Percentiles rank a stretch among this genome's conserved stretches.
These are phyloP conservation scores for Pulveroboletus sp. DNA, from an alignment of 768 basidiomycete species.

Conservation along the genomic window DNA sequence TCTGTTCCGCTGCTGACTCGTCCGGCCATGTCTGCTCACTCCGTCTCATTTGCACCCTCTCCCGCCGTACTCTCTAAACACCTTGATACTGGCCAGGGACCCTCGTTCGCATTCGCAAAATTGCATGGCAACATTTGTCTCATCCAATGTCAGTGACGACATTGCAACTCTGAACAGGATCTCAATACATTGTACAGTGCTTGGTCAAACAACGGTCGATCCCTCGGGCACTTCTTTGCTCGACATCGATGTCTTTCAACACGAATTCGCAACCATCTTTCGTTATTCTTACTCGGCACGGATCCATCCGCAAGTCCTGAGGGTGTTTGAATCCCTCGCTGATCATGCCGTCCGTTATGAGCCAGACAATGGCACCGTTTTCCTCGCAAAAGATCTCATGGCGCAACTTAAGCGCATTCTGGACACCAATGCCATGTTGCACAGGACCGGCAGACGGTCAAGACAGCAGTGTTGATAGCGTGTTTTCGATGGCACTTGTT, in stretches of 20 bases:
- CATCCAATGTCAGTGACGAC: constrained; percentile 23
- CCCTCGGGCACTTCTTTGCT: constrained; percentile 12
- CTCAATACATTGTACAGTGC: constrained; percentile 4
- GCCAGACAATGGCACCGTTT: constrained; percentile 57
- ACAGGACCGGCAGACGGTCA: constrained; percentile 8
- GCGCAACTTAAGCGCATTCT: constrained; percentile 26
- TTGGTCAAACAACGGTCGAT: constrained; percentile 16
- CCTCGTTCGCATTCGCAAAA: constrained; percentile 38
- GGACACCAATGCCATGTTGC: constrained; percentile 21
- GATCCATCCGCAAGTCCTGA: constrained; percentile 34
- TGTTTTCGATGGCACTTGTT: background rate
- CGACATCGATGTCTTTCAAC: constrained; percentile 32
- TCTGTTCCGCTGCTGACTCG: background rate
- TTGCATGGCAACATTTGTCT: constrained; percentile 28
- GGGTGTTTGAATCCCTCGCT: constrained; percentile 50
- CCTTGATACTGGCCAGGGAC: constrained; percentile 6
- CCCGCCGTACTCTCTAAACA: constrained; percentile 15
- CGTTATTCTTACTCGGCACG: constrained; percentile 52
- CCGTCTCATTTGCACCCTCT: constrained; percentile 24
- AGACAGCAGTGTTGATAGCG: constrained; percentile 12
- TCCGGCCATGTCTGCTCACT: constrained; percentile 7
- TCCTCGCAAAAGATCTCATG: constrained; percentile 48
- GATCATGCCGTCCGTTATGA: constrained; percentile 51
- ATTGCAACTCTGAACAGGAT: background rate
- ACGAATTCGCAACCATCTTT: constrained; percentile 66